A percentile compares a stretch with the other conserved stretches of the same genome.
Evolutionary conservation across 257 asterid genomes (phyloP).

Genomic region (Solanum verrucosum): DNA sequence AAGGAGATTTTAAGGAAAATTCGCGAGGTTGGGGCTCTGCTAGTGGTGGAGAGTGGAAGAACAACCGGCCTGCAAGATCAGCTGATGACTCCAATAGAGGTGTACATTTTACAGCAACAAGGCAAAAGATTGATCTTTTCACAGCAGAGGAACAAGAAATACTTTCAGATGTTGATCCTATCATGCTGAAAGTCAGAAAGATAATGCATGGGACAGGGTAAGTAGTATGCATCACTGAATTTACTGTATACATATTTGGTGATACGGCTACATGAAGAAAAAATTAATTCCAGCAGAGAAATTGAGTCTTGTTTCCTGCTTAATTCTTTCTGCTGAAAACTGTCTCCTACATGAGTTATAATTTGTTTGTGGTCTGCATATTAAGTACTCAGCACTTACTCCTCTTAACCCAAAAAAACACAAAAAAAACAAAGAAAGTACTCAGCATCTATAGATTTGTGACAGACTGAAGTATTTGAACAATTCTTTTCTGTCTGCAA

Average conservation of each 20-base stretch:
- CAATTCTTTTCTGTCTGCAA: background rate
- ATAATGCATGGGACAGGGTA: constrained; percentile 71
- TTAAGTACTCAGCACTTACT: background rate
- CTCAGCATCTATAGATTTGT: background rate
- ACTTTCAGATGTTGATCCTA: constrained; percentile 48
- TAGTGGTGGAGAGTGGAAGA: constrained; percentile 50
- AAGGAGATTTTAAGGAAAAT: constrained; percentile 17
- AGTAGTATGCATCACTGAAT: background rate
- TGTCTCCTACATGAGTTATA: background rate
- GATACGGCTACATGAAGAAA: background rate
- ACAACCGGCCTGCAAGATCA: constrained; percentile 35
- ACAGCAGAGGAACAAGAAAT: constrained; percentile 81
- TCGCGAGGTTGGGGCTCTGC: constrained; percentile 53
- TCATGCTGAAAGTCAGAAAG: constrained; percentile 67
- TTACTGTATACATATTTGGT: background rate
- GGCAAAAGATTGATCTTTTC: constrained; percentile 63
- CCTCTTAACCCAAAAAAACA: background rate
- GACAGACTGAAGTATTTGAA: background rate
- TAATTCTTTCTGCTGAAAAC: background rate
- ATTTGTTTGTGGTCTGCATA: background rate
- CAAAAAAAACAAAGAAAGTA: background rate
- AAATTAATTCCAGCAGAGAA: background rate
- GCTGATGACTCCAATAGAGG: constrained; percentile 38
- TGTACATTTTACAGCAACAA: constrained; percentile 37
- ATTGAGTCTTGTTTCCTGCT: background rate